Evolutionary conservation across 2,329 filamentous ascomycete genomes (phyloP).

Genomic region (Pseudogymnoascus sp.): DNA sequence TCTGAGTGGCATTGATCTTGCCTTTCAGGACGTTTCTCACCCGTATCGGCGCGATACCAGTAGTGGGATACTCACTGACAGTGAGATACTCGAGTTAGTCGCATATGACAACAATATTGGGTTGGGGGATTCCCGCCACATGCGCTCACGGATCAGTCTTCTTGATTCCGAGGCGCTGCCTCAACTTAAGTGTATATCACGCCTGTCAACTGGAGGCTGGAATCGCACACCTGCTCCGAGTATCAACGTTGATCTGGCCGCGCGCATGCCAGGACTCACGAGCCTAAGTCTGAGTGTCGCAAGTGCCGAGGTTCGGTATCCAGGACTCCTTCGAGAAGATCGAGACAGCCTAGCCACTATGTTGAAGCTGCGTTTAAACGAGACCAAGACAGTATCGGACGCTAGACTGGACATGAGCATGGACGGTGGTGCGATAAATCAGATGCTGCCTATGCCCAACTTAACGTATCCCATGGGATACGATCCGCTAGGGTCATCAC

Average conservation of each 20-base stretch:
- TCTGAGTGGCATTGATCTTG: neutral
- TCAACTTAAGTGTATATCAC: neutral
- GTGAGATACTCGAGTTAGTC: too few relatives aligned
- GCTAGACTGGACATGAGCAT: neutral
- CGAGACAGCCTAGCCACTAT: neutral
- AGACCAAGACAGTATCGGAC: neutral
- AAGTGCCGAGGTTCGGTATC: neutral
- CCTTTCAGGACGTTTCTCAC: neutral
- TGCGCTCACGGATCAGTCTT: neutral
- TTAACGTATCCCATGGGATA: neutral
- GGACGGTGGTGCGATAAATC: neutral
- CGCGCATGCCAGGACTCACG: neutral
- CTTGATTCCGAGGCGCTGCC: neutral
- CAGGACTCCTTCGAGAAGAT: neutral
- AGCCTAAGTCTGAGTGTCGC: neutral
- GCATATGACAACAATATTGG: neutral
- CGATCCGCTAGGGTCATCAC: neutral
- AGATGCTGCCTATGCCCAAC: neutral
- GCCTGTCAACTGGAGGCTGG: neutral
- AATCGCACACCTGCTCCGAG: neutral
- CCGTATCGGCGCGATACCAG: too few relatives aligned
- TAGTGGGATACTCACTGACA: too few relatives aligned
- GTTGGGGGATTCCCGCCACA: neutral
- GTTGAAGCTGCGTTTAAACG: neutral
- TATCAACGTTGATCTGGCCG: neutral